phyloP scores from a whole-genome alignment of 1,284 basidiomycete genomes.

The Cryptococcus sp. region DNA sequence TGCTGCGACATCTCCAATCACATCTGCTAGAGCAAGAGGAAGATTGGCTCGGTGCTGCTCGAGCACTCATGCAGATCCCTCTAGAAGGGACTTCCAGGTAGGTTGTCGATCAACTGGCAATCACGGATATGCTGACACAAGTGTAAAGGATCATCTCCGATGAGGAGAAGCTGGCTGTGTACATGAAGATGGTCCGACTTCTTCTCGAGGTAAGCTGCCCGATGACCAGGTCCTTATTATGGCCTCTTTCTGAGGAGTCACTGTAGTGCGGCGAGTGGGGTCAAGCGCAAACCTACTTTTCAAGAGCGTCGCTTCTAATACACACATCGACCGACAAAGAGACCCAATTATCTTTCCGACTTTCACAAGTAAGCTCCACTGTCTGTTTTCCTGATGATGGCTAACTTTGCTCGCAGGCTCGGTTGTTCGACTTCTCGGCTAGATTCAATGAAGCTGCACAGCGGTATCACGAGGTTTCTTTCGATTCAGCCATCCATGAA shows the following conservation, averaged over 20 bases:
- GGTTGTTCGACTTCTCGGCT: constrained; percentile 86
- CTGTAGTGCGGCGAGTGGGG: constrained; percentile 56
- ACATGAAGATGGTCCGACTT: constrained; percentile 90
- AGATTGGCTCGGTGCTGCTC: constrained; percentile 89
- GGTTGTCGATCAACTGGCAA: constrained; percentile 19
- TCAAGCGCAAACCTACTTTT: constrained; percentile 93
- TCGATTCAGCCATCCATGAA: constrained; percentile 82
- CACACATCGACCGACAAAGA: constrained; percentile 74
- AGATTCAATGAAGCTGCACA: constrained; percentile 94
- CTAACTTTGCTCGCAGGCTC: constrained; percentile 58
- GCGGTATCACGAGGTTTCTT: constrained; percentile 91
- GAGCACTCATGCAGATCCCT: constrained; percentile 84
- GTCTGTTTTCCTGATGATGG: neutral
- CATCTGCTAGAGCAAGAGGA: constrained; percentile 85
- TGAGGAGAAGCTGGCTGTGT: constrained; percentile 82
- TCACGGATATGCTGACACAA: too few species aligned
- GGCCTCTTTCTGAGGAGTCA: constrained; percentile 7
- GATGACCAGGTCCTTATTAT: neutral
- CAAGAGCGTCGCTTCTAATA: constrained; percentile 87
- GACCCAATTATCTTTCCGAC: constrained; percentile 75
- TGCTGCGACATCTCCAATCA: constrained; percentile 80
- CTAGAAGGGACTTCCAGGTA: constrained; percentile 88
- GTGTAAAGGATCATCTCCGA: constrained; percentile 66
- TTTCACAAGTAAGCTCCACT: constrained; percentile 62
- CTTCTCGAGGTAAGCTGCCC: constrained; percentile 73